phyloP scores from a whole-genome alignment of 768 basidiomycete genomes.

The Suillus luteus region DNA sequence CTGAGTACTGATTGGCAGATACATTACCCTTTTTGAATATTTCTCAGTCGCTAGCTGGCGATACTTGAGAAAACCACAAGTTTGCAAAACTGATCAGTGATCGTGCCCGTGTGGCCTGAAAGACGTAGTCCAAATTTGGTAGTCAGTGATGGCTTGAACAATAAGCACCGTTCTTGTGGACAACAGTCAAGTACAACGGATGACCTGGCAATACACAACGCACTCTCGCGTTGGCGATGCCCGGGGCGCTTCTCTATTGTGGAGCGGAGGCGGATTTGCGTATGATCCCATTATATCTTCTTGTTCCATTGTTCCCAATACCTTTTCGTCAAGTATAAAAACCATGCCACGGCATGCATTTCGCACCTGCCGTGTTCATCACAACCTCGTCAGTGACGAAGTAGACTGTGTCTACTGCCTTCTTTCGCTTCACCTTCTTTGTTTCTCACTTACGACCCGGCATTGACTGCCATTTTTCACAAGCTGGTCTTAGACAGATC shows the following conservation, averaged over 20 bases:
- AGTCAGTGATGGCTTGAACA: neutral
- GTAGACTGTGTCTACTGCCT: slow-evolving; percentile 31
- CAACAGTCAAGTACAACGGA: neutral
- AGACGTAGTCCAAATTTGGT: slow-evolving; percentile 8
- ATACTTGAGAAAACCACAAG: neutral
- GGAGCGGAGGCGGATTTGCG: slow-evolving; percentile 4
- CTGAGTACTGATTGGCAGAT: neutral
- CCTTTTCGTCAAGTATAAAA: slow-evolving; percentile 23
- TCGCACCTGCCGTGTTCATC: slow-evolving; percentile 1
- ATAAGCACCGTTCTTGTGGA: slow-evolving; percentile 3
- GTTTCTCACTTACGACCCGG: slow-evolving; percentile 13
- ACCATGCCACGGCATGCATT: neutral
- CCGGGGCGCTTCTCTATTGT: slow-evolving; percentile 15
- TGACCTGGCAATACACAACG: neutral
- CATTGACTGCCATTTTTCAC: slow-evolving; percentile 28
- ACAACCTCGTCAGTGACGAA: slow-evolving; percentile 5
- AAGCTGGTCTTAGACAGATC: slow-evolving; percentile 14
- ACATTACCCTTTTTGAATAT: neutral
- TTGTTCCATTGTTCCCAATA: slow-evolving; percentile 21
- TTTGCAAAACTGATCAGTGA: neutral
- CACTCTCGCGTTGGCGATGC: neutral
- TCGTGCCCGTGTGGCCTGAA: neutral
- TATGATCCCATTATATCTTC: slow-evolving; percentile 14
- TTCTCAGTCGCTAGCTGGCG: neutral
- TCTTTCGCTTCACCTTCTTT: slow-evolving; percentile 18